phyloP scores from a whole-genome alignment of 768 basidiomycete species.

The Amanita thiersii region DNA sequence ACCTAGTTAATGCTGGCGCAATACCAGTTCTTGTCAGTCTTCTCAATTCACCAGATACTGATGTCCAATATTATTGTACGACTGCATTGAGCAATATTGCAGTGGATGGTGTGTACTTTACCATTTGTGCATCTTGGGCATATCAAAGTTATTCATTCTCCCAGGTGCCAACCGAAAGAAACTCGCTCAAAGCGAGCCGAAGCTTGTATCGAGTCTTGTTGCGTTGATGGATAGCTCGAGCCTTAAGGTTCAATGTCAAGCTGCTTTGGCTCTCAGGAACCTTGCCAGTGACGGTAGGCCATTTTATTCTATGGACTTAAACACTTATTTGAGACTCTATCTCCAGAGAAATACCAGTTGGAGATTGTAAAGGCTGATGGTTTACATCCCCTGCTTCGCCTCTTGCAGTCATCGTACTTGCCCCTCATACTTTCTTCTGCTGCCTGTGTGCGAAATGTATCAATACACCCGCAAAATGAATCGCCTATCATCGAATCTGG shows the following conservation, averaged over 20 bases:
- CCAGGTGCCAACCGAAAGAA: slow-evolving; percentile 86
- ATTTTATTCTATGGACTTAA: background rate
- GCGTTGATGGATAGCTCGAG: slow-evolving; percentile 95
- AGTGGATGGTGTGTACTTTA: slow-evolving; percentile 63
- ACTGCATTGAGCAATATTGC: slow-evolving; percentile 98
- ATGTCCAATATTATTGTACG: slow-evolving; percentile 99
- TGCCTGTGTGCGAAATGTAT: slow-evolving; percentile 97
- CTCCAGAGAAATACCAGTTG: slow-evolving; percentile 97
- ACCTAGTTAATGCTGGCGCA: slow-evolving; percentile 96
- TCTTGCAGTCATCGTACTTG: slow-evolving; percentile 93
- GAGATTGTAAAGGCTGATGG: slow-evolving; percentile 98
- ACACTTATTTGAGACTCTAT: slow-evolving; percentile 5
- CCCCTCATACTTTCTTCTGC: slow-evolving; percentile 97
- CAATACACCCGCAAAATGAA: slow-evolving; percentile 97
- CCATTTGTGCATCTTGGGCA: background rate
- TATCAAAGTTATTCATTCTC: slow-evolving; percentile 7
- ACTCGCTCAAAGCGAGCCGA: slow-evolving; percentile 88
- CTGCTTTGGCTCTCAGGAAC: slow-evolving; percentile 92
- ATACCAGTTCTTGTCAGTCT: slow-evolving; percentile 95
- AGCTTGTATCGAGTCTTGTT: slow-evolving; percentile 88
- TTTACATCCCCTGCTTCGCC: slow-evolving; percentile 82
- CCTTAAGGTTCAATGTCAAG: slow-evolving; percentile 98
- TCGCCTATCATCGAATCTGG: slow-evolving; percentile 99
- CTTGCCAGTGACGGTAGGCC: slow-evolving; percentile 91
- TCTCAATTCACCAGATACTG: slow-evolving; percentile 94